These are phyloP conservation scores for Echeveria elegans DNA, from an alignment of 164 flowering plant genomes.

Conservation along the genomic window DNA sequence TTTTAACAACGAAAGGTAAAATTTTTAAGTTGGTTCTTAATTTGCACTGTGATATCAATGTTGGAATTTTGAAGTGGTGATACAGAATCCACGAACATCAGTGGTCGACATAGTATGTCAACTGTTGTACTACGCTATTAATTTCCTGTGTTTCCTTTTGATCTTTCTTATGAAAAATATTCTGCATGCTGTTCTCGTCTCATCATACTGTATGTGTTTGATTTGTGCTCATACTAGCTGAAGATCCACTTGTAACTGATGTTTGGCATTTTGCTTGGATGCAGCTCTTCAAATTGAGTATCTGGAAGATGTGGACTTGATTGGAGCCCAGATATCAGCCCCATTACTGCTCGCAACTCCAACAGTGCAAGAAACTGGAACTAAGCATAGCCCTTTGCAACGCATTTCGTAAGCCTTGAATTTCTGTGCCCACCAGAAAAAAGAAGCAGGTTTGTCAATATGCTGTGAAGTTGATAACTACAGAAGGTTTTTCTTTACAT, in stretches of 20 bases:
- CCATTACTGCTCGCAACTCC: constrained; percentile 6
- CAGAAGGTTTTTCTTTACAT: neutral
- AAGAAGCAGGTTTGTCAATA: neutral
- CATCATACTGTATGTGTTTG: neutral
- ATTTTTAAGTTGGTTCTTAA: no score
- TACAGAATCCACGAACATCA: neutral
- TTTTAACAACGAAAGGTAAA: no score
- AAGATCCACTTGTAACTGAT: neutral
- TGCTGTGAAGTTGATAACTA: neutral
- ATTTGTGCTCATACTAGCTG: no score
- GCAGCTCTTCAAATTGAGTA: neutral
- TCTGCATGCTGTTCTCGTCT: neutral
- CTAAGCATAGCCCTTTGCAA: neutral
- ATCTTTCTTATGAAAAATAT: neutral
- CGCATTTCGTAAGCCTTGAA: neutral
- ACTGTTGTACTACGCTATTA: neutral
- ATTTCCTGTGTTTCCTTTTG: neutral
- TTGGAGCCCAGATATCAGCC: constrained; percentile 6
- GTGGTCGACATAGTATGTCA: no score
- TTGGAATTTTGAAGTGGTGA: neutral
- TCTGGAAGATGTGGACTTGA: neutral
- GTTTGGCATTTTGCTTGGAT: neutral
- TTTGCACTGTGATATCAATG: neutral
- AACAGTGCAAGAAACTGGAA: constrained; percentile 2
- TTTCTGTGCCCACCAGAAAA: neutral